These are phyloP conservation scores for Camellia japonica DNA, from an alignment of 148 eudicot genomes.

Conservation along the genomic window DNA sequence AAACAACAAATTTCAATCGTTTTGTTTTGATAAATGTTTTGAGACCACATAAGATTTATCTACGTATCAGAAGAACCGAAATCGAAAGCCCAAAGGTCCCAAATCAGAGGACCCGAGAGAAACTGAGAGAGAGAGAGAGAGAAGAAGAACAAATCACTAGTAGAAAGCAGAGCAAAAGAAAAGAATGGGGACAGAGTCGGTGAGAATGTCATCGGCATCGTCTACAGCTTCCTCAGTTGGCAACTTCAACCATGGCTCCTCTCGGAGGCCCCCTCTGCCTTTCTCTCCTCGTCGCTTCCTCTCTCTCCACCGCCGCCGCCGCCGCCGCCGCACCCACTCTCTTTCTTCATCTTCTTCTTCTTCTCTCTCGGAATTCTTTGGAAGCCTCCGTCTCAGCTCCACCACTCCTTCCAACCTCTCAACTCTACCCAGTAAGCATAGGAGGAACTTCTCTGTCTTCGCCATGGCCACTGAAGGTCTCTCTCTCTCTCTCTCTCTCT, in stretches of 20 bases:
- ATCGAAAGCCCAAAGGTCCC: not conserved
- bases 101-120: too few relatives aligned
- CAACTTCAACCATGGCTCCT: conserved; percentile 42
- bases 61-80: not conserved
- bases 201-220: conserved; percentile 24
- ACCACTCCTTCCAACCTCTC: conserved; percentile 17
- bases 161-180: not conserved
- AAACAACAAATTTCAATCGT: too few relatives aligned
- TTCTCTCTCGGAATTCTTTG: conserved; percentile 45
- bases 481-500: not conserved
- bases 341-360: conserved; percentile 17
- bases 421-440: conserved; percentile 18
- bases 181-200: conserved; percentile 35
- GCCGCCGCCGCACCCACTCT: conserved; percentile 12
- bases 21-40: too few relatives aligned
- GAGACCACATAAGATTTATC: not conserved
- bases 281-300: conserved; percentile 36
- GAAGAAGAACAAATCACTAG: too few relatives aligned
- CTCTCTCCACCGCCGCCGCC: conserved; percentile 24
- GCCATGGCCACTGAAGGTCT: conserved; percentile 61
- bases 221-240: conserved; percentile 34
- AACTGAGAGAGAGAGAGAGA: too few relatives aligned
- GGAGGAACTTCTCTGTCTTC: conserved; percentile 46
- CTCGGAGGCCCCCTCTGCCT: conserved; percentile 23
- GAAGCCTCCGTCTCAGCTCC: conserved; percentile 30